Evolutionary conservation across 768 basidiomycete species (phyloP), one percentile per base, ranked within the genome.

Genomic region (Lanmaoa pseudosensibilis): DNA sequence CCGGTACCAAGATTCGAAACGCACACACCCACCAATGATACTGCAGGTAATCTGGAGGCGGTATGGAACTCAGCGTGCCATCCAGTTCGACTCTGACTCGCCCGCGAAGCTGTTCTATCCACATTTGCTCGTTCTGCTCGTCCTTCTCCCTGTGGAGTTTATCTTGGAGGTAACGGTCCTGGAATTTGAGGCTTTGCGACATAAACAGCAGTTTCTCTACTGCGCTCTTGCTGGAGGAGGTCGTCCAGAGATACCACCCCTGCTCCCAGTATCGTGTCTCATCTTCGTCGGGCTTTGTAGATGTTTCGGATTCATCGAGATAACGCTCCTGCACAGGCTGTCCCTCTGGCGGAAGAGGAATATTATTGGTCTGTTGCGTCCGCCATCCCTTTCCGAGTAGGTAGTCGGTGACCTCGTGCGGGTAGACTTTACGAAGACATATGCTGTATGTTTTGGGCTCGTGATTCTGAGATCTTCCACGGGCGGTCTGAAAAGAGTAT

Each of bases 181-280:
- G 87, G 3, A 13, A 51, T 45, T 55, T 77, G 41, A 91, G 73
- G 56, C 80, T 81, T 54, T 75, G 66, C 61, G 76, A 77, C 88
- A 91, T 90, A 47, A 77, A 75, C 18, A 80, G 72, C 48, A 85
- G 69, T 63, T 83, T 84, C 65, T 86, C 81, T 59, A 79, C 75
- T 9, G 80, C 76, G 12, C 79, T 82, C 67, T 75, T 76, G 46
- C 78, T 75, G 47, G 77, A 83, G 52, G 75, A 76, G 16, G 81
- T 80, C 49, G 82, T 79, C 87, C 88, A 90, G 40, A 92, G 63
- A 65, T 92, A 92, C 80, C 81, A 87, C 5, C 89, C 88, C 63
- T 85, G 83, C 54, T 88, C 78, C 89, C 89, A 92, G 63, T 81
- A 78, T 59, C 80, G 67, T 16, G 57, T 83, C 40, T 74, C 75